Base-by-base conservation (phyloP, 257 asterid species). In the Solanum sejunctum region DNA sequence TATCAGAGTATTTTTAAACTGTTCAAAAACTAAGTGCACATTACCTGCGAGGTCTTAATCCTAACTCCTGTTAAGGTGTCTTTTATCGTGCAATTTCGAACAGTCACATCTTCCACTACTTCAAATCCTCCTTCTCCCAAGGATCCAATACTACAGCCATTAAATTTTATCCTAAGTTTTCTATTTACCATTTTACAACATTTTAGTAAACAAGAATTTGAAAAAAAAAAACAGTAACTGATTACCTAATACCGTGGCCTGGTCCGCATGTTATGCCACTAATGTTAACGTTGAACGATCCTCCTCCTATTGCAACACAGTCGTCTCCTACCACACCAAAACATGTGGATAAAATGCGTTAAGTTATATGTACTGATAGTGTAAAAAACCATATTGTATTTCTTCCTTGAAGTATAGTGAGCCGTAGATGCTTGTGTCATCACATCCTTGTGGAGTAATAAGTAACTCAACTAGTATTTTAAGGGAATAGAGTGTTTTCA, bases 161-260 rank as follows among this genome's bases (percentile, higher is more conserved):
- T 17, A 82, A 26, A 1, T 51, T 39, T 21, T 21, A 1, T 21
- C 26, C 43, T 43, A 75, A 13, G 17, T 4, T 1, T 78, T 9
- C 16, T 26, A 17, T 78, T 52, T 52, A 28, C 10, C 52, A 51
- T 9, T 16, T 52, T 32, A 77, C 12, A 52, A 52, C 64, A 52
- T 77, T 78, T 16, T 78, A 9, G 64, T 78, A 56, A 15, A 26
- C 3, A 8, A 8, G 63, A 71, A 51, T 78, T 6, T 78, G 49
- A 52, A 78, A 78, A 16, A 3, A 16, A 47, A 77, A 3, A 23
- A 49, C 1, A 26, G 26, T 36, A 36, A 36, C 6, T 36, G 41
- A 56, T 41, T 84, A 93, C 97, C 97, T 93, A 86, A 92, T 93
- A 21, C 95, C 97, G 67, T 92, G 97, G 39, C 95, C 97, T 26